phyloP scores from a whole-genome alignment of 768 basidiomycete genomes.

The Boletus sp. region DNA sequence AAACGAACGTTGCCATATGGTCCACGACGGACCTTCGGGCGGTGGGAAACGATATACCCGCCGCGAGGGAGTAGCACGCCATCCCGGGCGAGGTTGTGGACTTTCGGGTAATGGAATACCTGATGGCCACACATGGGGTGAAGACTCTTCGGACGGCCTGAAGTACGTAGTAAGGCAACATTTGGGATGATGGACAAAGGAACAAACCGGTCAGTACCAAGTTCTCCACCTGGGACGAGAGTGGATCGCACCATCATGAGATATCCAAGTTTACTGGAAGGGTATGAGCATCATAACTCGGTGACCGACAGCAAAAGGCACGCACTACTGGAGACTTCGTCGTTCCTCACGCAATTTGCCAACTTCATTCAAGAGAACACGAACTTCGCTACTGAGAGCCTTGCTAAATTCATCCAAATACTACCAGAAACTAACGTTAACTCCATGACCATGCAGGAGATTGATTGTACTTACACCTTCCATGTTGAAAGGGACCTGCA shows the following conservation, averaged over 20 bases:
- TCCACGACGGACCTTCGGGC: constrained; percentile 41
- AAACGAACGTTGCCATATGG: constrained; percentile 61
- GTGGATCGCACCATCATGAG: constrained; percentile 63
- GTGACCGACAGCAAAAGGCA: constrained; percentile 8
- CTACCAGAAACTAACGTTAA: constrained; percentile 30
- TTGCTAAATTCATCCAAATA: constrained; percentile 83
- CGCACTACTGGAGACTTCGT: constrained; percentile 68
- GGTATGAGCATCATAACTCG: background rate
- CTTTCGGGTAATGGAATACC: constrained; percentile 24
- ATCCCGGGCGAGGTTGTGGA: constrained; percentile 49
- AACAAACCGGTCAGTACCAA: constrained; percentile 64
- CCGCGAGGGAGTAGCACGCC: constrained; percentile 37
- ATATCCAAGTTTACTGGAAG: constrained; percentile 65
- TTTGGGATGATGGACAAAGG: background rate
- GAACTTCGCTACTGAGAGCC: constrained; percentile 71
- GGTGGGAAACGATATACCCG: too few relatives aligned
- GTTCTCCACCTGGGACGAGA: constrained; percentile 74
- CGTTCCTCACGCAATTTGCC: constrained; percentile 74
- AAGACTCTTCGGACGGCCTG: too few relatives aligned
- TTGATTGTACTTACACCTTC: constrained; percentile 54
- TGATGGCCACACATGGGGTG: too few relatives aligned
- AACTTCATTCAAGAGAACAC: constrained; percentile 75
- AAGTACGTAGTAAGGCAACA: too few relatives aligned
- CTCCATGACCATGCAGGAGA: background rate
- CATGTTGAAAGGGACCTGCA: constrained; percentile 76